These are phyloP conservation scores for Diplogelasinospora grovesii DNA, from an alignment of 495 filamentous ascomycete species.

Conservation along the genomic window DNA sequence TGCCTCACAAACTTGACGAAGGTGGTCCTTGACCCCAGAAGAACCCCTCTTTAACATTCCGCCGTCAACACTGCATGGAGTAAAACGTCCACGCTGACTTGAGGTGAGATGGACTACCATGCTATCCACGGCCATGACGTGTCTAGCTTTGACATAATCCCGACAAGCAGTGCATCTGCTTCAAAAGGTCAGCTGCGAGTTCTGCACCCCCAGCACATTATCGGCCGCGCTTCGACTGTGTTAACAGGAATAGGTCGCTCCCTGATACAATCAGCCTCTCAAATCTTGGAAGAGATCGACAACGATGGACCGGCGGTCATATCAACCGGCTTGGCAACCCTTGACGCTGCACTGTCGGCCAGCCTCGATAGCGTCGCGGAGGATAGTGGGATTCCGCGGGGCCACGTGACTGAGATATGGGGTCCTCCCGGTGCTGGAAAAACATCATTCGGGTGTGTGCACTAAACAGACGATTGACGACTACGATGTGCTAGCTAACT, in stretches of 20 bases:
- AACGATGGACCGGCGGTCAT: conserved; percentile 43
- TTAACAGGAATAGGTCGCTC: too few species aligned
- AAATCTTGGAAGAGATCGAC: conserved; percentile 64
- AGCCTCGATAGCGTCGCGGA: conserved; percentile 11
- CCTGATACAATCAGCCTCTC: too few species aligned
- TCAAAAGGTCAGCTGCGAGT: too few species aligned
- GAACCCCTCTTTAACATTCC: too few species aligned
- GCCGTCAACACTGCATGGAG: too few species aligned
- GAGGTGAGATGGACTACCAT: conserved; percentile 34
- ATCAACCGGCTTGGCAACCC: conserved; percentile 55
- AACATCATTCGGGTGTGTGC: conserved; percentile 65
- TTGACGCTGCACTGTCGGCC: conserved; percentile 43
- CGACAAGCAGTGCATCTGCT: too few species aligned
- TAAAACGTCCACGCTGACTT: conserved; percentile 3
- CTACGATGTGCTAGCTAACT: conserved; percentile 1
- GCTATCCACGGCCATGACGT: conserved; percentile 39
- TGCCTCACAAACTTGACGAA: too few species aligned
- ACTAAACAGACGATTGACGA: background rate
- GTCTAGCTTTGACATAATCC: conserved; percentile 40
- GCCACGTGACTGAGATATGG: conserved; percentile 81
- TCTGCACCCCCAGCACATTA: too few species aligned
- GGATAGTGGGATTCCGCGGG: conserved; percentile 57
- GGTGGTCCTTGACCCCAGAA: too few species aligned
- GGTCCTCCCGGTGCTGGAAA: conserved; percentile 88
- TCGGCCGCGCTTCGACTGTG: too few species aligned